Percentiles rank a stretch among this genome's conserved stretches.
phyloP scores from a whole-genome alignment of 2,329 filamentous ascomycete genomes.

The Fonsecaea multimorphosa region DNA sequence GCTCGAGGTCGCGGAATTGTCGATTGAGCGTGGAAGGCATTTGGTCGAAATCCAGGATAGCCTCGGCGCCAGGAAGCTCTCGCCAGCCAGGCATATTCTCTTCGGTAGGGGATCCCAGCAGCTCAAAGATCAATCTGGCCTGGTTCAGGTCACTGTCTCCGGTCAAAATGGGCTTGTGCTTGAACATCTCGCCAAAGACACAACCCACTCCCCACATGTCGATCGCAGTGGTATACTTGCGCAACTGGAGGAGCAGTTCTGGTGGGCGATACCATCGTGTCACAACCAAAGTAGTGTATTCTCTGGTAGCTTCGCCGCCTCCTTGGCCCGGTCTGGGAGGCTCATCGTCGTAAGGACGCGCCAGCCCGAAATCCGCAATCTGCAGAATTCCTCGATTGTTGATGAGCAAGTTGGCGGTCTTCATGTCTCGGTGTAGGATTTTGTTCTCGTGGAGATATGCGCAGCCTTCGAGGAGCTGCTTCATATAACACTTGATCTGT shows the following conservation, averaged over 20 bases:
- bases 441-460: constrained; percentile 86
- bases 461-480: constrained; percentile 88
- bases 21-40: constrained; percentile 71
- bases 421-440: constrained; percentile 98
- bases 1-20: constrained; percentile 75
- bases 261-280: constrained; percentile 97
- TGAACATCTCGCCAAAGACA: constrained; percentile 97
- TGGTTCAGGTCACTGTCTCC: constrained; percentile 90
- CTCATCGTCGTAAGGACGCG: constrained; percentile 86
- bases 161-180: constrained; percentile 87
- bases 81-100: constrained; percentile 93
- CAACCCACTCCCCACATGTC: constrained; percentile 99
- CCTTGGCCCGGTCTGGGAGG: constrained; percentile 77
- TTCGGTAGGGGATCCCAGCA: constrained; percentile 88
- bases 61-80: constrained; percentile 79
- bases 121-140: constrained; percentile 89
- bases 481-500: constrained; percentile 97
- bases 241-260: constrained; percentile 84
- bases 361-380: constrained; percentile 96
- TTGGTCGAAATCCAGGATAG: constrained; percentile 66
- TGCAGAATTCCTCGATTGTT: constrained; percentile 92
- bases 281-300: constrained; percentile 96
- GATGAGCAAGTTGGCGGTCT: constrained; percentile 95
- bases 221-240: constrained; percentile 94
- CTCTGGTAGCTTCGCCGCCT: constrained; percentile 81